Base-by-base conservation (phyloP, 1,284 basidiomycete species). In the Ustilago shanxiensis region DNA sequence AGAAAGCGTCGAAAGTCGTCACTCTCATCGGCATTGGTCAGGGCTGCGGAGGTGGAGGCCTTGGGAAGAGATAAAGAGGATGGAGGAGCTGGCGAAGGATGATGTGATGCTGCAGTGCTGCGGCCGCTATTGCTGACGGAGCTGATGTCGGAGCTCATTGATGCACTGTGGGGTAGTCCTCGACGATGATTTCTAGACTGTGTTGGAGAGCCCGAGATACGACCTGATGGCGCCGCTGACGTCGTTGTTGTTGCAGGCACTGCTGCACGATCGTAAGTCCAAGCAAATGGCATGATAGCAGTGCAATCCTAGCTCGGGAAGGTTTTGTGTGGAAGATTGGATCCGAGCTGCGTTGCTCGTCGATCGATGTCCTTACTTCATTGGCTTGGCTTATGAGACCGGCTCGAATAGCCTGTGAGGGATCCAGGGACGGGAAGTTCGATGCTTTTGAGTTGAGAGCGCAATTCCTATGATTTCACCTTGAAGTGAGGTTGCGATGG, bases 1-100 rank as follows among this genome's bases (percentile, higher is more conserved):
- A 70, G 41, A 26, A 70, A 69, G 41, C 58, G 59, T 9, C 60
- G 65, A 45, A 69, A 72, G 50, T 77, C 69, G 60, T 72, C 66
- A 51, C 56, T 72, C 41, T 69, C 66, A 22, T 73, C 64, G 9
- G 66, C 29, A 24, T 59, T 73, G 18, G 58, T 64, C 14, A 70
- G 47, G 0, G 75, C 70, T 8, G 71, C 64, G 5, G 71, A 67
- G 9, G 63, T 64, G 22, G 75, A 59, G 22, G 71, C 55, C 22
- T 65, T 77, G 11, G 60, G 20, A 9, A 71, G n/a, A 1, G 70
- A 58, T 10, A 72, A 29, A 3, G 72, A 66, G 13, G 62, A 41
- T 1, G 70, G 57, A 31, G 64, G 54, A 5, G 33, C 37, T 39
- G 49, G 26, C 0, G 59, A 2, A 6, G 39, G 16, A 8, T 37